Evolutionary conservation across 164 flowering plant genomes (phyloP), one percentile per base, ranked within the genome.

Genomic region (Macadamia tetraphylla): DNA sequence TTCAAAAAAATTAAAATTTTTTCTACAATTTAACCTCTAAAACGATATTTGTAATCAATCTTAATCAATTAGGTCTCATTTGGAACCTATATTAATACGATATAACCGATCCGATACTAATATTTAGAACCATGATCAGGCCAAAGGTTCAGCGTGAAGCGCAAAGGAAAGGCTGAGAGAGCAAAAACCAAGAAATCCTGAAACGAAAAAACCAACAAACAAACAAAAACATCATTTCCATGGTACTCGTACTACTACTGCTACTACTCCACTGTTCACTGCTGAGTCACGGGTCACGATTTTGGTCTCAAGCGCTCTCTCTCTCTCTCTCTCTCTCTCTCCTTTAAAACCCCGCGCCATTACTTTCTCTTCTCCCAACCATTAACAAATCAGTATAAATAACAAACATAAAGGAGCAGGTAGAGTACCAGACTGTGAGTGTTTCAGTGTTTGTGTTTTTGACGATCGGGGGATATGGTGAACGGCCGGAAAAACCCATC

Each of bases 401-500:
- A 43, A 43, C 23, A 43, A 43, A 9, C 6, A 43, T 6, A 43
- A 0, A 5, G 48, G 9, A 9, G 6, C 12, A 29, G 11, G 6
- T 29, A 30, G 10, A 51, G 55, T 52, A 35, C 40, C 29, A 17
- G 49, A 52, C 32, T 6, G 23, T 32, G 64, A 29, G 23, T 6
- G 59, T 43, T n/a, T 14, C 42, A 23, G 3, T 9, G 15, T 43
- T 43, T 40, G 46, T 6, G 12, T 3, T 10, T n/a, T 17, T 1
- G 12, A 9, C 11, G 11, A 15, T 23, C 23, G 23, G 23, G 17
- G 18, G 69, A 15, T 1, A 44, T 48, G 73, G 53, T 49, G 69
- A 71, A 64, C 69, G 67, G 71, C 7, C 71, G 56, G 61, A 76
- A 76, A 62, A 56, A 66, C 6, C 61, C 71, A 7, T 73, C 69